Base-by-base conservation (phyloP, 1,139 yeast species). In the Yamadazyma buinensis region DNA sequence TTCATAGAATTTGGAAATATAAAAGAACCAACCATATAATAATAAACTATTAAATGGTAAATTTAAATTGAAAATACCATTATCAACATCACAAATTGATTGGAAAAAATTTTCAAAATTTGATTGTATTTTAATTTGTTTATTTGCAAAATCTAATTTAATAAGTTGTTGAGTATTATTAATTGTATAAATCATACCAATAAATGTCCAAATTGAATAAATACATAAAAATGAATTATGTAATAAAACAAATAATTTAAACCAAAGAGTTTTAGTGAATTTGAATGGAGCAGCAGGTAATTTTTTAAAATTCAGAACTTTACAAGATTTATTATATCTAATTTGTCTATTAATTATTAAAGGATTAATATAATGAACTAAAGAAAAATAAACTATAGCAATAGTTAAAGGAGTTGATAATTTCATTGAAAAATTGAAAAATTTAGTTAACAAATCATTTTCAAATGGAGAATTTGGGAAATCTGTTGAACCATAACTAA, bases 1-100 rank as follows among this genome's bases (percentile, higher is more conserved):
- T 56, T 83, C 90, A 52, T 82, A 82, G 48, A 77, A 82, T 60
- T 82, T 82, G 44, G 86, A 78, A 29, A 82, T 57, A 55, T 82
- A 82, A 53, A 82, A 82, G 67, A 80, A 71, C 64, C 75, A 82
- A 10, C 85, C 85, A 52, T 67, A 80, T 46, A 74, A 67, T 26
- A 45, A 29, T 22, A 46, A 41, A 20, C 35, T 45, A 17, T 37
- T 40, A 28, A 45, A 44, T 5, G 51, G 49, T 33, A 46, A 40
- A 30, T 74, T 65, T 48, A 82, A 67, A 36, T 84, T 83, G 72
- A 84, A 81, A 35, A 82, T 65, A 5, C 87, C 86, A 43, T 72
- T 71, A 33, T 76, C 69, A 30, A 68, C 52, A 51, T 80, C 83
- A 54, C 90, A 82, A 28, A 81, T 68, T 3, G 81, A 57, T 48